Percentiles rank a stretch among this genome's conserved stretches.
These are phyloP conservation scores for Drosera capensis DNA, from an alignment of 148 eudicot genomes.

Conservation along the genomic window DNA sequence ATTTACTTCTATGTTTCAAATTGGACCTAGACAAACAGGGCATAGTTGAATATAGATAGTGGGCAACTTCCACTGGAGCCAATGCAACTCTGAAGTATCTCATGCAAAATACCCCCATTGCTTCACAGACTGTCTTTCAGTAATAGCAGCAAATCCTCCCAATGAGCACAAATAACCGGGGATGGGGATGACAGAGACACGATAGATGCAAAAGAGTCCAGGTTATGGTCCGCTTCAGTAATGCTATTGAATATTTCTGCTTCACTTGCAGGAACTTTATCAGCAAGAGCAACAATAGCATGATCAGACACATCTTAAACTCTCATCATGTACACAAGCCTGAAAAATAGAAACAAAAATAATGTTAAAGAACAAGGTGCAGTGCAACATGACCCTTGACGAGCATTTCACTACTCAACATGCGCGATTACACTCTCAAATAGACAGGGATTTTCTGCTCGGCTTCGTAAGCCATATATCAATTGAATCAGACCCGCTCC, in stretches of 20 bases:
- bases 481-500: no score
- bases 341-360: constrained; percentile 20
- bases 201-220: constrained; percentile 19
- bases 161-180: constrained; percentile 60
- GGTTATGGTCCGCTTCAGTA: constrained; percentile 38
- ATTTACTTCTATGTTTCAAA: constrained; percentile 24
- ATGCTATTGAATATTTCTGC: constrained; percentile 35
- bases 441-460: background rate
- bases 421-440: no score
- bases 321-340: constrained; percentile 97
- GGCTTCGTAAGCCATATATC: no score
- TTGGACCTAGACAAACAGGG: constrained; percentile 34
- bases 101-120: constrained; percentile 27
- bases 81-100: constrained; percentile 46
- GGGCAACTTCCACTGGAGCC: constrained; percentile 74
- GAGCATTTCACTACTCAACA: no score
- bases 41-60: constrained; percentile 61
- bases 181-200: constrained; percentile 40
- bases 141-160: constrained; percentile 41
- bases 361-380: background rate
- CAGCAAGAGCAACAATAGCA: constrained; percentile 61
- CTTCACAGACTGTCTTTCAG: constrained; percentile 26
- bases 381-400: background rate
- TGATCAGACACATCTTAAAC: constrained; percentile 85
- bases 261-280: constrained; percentile 35